Evolutionary conservation across 2,329 filamentous ascomycete species (phyloP).

Genomic region (Fusarium hainanense): DNA sequence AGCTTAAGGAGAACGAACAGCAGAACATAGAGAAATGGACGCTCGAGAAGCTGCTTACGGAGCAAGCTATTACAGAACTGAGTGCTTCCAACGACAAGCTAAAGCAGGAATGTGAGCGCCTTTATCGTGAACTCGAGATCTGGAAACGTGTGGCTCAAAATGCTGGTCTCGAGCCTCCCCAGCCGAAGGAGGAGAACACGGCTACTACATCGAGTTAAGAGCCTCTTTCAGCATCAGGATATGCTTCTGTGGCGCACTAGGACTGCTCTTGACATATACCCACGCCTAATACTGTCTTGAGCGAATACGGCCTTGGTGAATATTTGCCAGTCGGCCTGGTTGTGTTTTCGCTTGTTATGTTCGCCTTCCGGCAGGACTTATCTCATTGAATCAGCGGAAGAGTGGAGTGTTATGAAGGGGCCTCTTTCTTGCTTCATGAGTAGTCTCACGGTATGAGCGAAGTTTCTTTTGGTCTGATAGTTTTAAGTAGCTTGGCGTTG

Average conservation of each 20-base stretch:
- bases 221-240: constrained; percentile 29
- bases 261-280: constrained; percentile 42
- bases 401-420: constrained; percentile 2
- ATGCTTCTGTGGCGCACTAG: constrained; percentile 5
- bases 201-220: constrained; percentile 47
- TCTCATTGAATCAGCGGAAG: constrained; percentile 13
- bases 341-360: constrained; percentile 23
- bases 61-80: constrained; percentile 89
- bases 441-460: constrained; percentile 21
- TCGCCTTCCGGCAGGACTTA: constrained; percentile 8
- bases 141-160: constrained; percentile 79
- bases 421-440: constrained; percentile 27
- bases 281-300: constrained; percentile 28
- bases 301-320: neutral
- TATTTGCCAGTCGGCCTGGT: constrained; percentile 17
- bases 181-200: constrained; percentile 53
- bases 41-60: constrained; percentile 87
- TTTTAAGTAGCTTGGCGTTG: constrained; percentile 47
- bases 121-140: constrained; percentile 80
- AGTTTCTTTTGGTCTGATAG: constrained; percentile 31
- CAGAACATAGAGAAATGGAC: constrained; percentile 97
- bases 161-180: constrained; percentile 63
- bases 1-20: constrained; percentile 92
- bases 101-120: constrained; percentile 80
- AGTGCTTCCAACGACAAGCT: constrained; percentile 88